These are phyloP conservation scores for Trifolium subterraneum DNA, from an alignment of 306 rosid genomes.

Conservation along the genomic window DNA sequence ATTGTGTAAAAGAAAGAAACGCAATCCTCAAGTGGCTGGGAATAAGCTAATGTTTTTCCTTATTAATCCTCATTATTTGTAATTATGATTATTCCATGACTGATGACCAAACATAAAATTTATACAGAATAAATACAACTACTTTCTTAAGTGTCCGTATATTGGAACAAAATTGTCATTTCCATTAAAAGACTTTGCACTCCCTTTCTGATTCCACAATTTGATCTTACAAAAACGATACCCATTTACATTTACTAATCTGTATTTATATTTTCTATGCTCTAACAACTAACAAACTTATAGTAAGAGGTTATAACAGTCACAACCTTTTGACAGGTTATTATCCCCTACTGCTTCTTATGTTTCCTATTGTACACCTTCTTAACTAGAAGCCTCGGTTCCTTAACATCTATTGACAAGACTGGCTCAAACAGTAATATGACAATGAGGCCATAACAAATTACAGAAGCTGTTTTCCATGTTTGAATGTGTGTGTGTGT, in stretches of 20 bases:
- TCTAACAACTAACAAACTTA: too few species aligned
- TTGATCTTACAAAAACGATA: too few species aligned
- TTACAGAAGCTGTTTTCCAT: conserved; percentile 22
- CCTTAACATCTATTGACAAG: conserved; percentile 19
- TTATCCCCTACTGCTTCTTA: too few species aligned
- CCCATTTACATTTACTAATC: too few species aligned
- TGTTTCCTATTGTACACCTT: too few species aligned
- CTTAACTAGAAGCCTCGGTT: too few species aligned
- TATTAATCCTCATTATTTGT: conserved; percentile 14
- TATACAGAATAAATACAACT: conserved; percentile 23
- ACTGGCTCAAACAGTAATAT: conserved; percentile 19
- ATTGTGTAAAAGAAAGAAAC: conserved; percentile 3
- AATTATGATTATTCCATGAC: conserved; percentile 11
- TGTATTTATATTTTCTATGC: too few species aligned
- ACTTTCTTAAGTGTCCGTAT: neutral
- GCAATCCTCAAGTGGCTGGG: neutral
- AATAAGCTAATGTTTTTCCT: neutral
- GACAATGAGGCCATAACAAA: neutral
- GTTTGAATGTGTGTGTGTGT: neutral
- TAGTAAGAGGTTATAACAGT: too few species aligned
- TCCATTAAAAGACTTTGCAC: conserved; percentile 1
- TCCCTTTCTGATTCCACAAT: neutral
- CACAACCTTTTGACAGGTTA: too few species aligned
- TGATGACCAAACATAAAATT: neutral
- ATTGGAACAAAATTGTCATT: conserved; percentile 13